Evolutionary conservation across 2,329 filamentous ascomycete genomes (phyloP).

Genomic region (Hysterium pulicare): DNA sequence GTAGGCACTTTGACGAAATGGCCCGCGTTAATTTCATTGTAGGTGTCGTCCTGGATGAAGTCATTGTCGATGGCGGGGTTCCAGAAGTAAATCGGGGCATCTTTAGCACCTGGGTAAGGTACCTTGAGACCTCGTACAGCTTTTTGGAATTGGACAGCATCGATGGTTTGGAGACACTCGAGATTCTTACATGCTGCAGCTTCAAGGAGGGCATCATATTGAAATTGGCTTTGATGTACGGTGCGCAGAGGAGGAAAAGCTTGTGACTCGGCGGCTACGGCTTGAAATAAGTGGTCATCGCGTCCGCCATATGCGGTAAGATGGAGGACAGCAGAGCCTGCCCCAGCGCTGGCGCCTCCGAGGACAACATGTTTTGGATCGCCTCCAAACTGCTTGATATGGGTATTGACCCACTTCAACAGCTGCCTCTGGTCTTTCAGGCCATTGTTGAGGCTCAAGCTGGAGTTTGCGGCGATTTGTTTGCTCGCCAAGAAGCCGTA

Average conservation of each 20-base stretch:
- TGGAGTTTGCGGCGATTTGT: constrained; percentile 24
- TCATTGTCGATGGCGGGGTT: constrained; percentile 43
- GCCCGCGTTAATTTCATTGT: constrained; percentile 33
- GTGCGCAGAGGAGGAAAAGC: constrained; percentile 39
- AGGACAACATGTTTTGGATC: constrained; percentile 38
- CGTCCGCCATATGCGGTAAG: constrained; percentile 36
- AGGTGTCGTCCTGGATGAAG: constrained; percentile 40
- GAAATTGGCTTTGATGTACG: constrained; percentile 39
- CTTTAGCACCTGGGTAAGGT: constrained; percentile 36
- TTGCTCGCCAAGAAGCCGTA: constrained; percentile 37
- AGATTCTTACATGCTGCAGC: constrained; percentile 36
- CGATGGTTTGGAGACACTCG: constrained; percentile 36
- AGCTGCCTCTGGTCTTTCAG: constrained; percentile 36
- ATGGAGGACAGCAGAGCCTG: constrained; percentile 36
- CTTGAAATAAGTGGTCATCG: constrained; percentile 36
- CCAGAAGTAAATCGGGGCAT: constrained; percentile 39
- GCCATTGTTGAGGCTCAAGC: constrained; percentile 35
- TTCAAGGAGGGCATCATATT: constrained; percentile 38
- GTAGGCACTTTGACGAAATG: constrained; percentile 41
- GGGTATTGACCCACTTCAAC: constrained; percentile 35
- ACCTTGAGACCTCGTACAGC: constrained; percentile 32
- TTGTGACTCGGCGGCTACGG: constrained; percentile 30
- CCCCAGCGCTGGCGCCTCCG: constrained; percentile 40
- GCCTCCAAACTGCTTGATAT: constrained; percentile 38
- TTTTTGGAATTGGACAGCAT: constrained; percentile 36